Conservation (phyloP, 2,329 filamentous ascomycete genomes). For the Trichoderma sp. region DNA sequence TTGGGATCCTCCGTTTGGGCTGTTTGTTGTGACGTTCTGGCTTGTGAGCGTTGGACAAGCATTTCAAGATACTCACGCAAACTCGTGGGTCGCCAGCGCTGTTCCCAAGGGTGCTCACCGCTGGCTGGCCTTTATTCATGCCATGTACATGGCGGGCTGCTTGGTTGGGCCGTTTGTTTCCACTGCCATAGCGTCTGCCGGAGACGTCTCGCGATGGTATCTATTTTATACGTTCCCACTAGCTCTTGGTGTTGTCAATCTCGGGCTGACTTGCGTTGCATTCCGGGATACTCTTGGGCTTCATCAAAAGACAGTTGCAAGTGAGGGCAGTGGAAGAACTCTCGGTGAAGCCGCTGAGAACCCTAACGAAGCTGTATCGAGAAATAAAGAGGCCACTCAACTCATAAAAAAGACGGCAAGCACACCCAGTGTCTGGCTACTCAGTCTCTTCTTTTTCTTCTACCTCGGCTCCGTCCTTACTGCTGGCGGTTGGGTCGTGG, state of each 20-base stretch:
- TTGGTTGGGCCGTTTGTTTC: constrained; percentile 56
- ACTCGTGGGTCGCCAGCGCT: constrained; percentile 57
- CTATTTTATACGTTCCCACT: constrained; percentile 57
- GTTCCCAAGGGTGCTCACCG: constrained; percentile 46
- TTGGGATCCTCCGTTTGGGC: constrained; percentile 55
- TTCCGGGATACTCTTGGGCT: constrained; percentile 49
- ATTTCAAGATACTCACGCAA: constrained; percentile 62
- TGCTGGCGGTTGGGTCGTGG: constrained; percentile 61
- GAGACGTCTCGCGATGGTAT: constrained; percentile 44
- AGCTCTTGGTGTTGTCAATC: constrained; percentile 51
- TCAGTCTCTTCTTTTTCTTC: constrained; percentile 65
- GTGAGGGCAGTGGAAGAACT: constrained; percentile 17
- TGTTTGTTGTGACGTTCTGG: constrained; percentile 59
- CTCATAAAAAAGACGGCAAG: constrained; percentile 47
- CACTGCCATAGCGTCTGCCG: constrained; percentile 47
- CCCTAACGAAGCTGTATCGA: not conserved
- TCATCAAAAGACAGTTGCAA: constrained; percentile 21
- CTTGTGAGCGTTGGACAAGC: constrained; percentile 59
- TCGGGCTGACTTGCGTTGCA: constrained; percentile 44
- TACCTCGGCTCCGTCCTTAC: constrained; percentile 57
- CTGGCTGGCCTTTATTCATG: constrained; percentile 64
- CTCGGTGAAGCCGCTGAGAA: not conserved
- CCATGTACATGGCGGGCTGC: constrained; percentile 58
- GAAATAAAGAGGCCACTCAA: constrained; percentile 36
- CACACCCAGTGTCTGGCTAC: constrained; percentile 52